Base-by-base conservation (phyloP, 2,329 filamentous ascomycete species). In the Teratosphaeria gauchensis region DNA sequence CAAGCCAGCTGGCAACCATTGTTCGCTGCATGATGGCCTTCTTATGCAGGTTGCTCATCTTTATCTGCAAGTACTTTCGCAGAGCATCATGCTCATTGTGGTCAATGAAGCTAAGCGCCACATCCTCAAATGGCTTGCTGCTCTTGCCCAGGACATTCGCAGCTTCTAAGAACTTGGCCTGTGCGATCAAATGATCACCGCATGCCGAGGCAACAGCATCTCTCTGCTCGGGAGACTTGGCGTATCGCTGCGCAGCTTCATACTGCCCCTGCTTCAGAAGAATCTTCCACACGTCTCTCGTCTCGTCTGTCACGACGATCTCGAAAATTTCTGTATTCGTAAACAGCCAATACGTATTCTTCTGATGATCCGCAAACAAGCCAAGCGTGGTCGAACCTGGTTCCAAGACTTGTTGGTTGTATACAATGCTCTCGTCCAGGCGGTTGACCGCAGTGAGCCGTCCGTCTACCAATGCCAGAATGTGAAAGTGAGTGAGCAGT, bases 331-430 rank as follows among this genome's bases (percentile, higher is more conserved):
- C 91, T 58, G 89, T 83, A 0, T 84, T 82, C 0, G 92, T 97
- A 69, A 97, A 95, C 1, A 99, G 81, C 94, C 95, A 99, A 71
- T 92, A 96, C 0, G 94, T 99, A 69, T 92, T 95, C 78, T 96
- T 96, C 72, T 94, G 92, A 61, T 88, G 82, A 73, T 99, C 94
- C 8, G 92, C 86, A 55, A 91, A 87, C 19, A 99, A 82, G 0
- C 89, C 91, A n/a, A 99, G 77, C 4, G 87, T 84, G 66, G 81
- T 86, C 66, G 96, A 89, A 0, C 88, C 89, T 4, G 84, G 82
- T 58, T 92, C 88, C 14, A 97, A 78, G 4, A 99, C 87, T 24
- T 86, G 80, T 73, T 97, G 91, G 71, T 96, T 90, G 66, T 94
- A 95, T 1, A 96, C 88, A 54, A 92, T 80, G 56, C 86, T 84